Percentiles rank a stretch among this genome's conserved stretches.
phyloP scores from a whole-genome alignment of 2,329 filamentous ascomycete species.

The Fusarium newnesense region DNA sequence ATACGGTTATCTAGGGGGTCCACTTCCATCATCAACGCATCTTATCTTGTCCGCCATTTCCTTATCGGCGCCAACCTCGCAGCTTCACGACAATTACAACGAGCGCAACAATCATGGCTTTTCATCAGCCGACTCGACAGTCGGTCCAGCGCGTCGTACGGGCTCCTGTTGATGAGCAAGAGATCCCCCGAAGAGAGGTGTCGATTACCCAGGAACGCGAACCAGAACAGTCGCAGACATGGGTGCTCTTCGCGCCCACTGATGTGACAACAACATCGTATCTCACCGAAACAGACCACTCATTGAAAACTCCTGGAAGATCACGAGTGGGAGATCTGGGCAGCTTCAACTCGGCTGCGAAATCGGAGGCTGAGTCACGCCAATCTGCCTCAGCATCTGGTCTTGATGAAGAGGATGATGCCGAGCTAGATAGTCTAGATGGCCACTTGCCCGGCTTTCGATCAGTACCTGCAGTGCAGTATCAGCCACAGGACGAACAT shows the following conservation, averaged over 20 bases:
- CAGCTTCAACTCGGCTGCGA: constrained; percentile 76
- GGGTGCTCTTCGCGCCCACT: constrained; percentile 92
- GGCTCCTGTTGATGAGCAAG: constrained; percentile 53
- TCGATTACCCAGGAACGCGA: constrained; percentile 47
- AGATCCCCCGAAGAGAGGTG: constrained; percentile 40
- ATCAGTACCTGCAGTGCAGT: constrained; percentile 58
- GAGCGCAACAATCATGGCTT: constrained; percentile 58
- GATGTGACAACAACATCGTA: constrained; percentile 72
- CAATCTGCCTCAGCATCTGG: constrained; percentile 53
- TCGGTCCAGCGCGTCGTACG: constrained; percentile 60
- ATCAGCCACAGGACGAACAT: constrained; percentile 37
- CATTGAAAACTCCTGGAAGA: constrained; percentile 72
- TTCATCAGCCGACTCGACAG: constrained; percentile 68
- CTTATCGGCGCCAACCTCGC: constrained; percentile 37
- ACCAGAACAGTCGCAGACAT: constrained; percentile 85
- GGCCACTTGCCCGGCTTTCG: constrained; percentile 91
- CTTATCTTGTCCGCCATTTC: constrained; percentile 40
- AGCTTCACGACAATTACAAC: constrained; percentile 14
- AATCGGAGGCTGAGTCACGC: constrained; percentile 63
- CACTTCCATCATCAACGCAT: constrained; percentile 40
- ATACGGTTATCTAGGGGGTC: constrained; percentile 31
- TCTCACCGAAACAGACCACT: constrained; percentile 73
- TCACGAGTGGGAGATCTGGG: constrained; percentile 84
- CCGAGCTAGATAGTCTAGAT: constrained; percentile 91
- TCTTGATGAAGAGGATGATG: constrained; percentile 69